A percentile compares a stretch with the other conserved stretches of the same genome.
Conservation (phyloP, 2,329 filamentous ascomycete genomes). For the Aspergillaceae sp. region DNA sequence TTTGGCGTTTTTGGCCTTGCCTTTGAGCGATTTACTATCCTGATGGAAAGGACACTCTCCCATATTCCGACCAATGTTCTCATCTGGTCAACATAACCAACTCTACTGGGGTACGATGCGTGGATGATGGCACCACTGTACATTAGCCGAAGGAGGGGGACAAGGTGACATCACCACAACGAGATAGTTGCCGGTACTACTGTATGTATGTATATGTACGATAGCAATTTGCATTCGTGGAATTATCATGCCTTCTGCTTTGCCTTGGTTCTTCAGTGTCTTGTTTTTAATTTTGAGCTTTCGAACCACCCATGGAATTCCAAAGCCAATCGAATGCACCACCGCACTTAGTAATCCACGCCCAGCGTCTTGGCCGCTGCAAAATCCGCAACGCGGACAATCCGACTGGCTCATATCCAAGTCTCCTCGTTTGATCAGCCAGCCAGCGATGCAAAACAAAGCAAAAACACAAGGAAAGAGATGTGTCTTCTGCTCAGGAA, state of each 20-base stretch:
- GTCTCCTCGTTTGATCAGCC: not conserved
- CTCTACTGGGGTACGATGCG: not conserved
- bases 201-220: too few species aligned
- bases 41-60: conserved; percentile 9
- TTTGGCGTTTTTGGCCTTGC: conserved; percentile 15
- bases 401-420: not conserved
- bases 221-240: too few species aligned
- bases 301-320: not conserved
- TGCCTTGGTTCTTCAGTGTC: not conserved
- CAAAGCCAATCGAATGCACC: too few species aligned
- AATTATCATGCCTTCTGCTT: not conserved
- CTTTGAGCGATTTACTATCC: not conserved
- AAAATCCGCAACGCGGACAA: not conserved
- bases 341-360: not conserved
- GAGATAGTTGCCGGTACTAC: too few species aligned
- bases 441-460: not conserved
- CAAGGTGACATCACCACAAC: too few species aligned
- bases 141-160: not conserved
- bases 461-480: not conserved
- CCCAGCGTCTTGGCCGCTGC: not conserved
- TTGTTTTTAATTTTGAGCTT: not conserved
- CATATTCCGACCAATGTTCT: conserved; percentile 3
- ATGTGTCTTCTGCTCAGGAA: not conserved
- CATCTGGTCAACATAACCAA: not conserved
- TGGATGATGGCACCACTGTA: not conserved